These are phyloP conservation scores for Phaeophleospora eucalypticola DNA, from an alignment of 2,329 filamentous ascomycete species.

Conservation along the genomic window DNA sequence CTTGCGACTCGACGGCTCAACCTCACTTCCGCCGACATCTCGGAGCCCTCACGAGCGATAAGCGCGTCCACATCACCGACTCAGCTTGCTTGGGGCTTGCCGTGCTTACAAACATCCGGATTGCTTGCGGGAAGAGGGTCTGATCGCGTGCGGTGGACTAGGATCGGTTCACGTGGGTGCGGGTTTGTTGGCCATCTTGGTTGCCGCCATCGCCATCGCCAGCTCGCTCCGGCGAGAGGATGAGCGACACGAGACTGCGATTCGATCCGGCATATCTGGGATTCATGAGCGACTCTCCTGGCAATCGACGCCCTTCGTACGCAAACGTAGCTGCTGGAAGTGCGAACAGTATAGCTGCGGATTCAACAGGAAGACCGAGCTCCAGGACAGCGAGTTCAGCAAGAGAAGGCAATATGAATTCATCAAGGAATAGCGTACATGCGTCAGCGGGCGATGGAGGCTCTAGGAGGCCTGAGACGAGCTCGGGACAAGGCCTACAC, in stretches of 20 bases:
- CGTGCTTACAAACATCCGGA: neutral
- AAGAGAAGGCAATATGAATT: conserved; percentile 4
- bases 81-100: neutral
- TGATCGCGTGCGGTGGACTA: neutral
- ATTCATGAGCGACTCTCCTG: neutral
- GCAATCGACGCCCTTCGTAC: conserved; percentile 6
- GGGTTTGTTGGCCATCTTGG: conserved; percentile 7
- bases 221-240: conserved; percentile 3
- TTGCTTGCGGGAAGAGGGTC: neutral
- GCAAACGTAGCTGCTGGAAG: conserved; percentile 7
- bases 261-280: neutral
- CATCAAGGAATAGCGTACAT: conserved; percentile 1
- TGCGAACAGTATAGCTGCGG: neutral
- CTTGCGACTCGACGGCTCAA: neutral
- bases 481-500: conserved; percentile 9
- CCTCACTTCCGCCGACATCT: neutral
- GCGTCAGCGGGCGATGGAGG: conserved; percentile 6
- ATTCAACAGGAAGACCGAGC: neutral
- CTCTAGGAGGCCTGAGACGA: conserved; percentile 9
- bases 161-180: neutral
- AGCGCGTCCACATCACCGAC: conserved; percentile 2
- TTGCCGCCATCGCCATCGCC: neutral
- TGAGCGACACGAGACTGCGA: conserved; percentile 3
- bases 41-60: conserved; percentile 2
- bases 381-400: neutral